Evolutionary conservation across 169 alveolate genomes (phyloP).

Genomic region (Cryptosporidium parvum): DNA sequence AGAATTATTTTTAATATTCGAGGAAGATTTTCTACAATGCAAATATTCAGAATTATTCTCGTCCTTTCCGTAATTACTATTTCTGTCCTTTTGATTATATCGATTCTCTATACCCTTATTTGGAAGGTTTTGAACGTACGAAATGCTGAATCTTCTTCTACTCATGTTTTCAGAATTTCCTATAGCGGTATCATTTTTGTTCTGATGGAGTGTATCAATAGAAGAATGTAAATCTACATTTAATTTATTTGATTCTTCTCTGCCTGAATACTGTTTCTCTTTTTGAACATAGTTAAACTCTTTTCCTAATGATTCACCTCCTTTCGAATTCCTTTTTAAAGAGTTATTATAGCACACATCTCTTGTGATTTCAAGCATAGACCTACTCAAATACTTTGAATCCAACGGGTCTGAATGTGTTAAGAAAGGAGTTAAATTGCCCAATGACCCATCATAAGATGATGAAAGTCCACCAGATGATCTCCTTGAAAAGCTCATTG

Average conservation of each 20-base stretch:
- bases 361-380: slow-evolving; percentile 72
- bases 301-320: slow-evolving; percentile 30
- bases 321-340: slow-evolving; percentile 13
- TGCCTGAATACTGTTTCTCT: neutral
- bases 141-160: slow-evolving; percentile 70
- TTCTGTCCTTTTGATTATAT: slow-evolving; percentile 2
- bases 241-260: slow-evolving; percentile 5
- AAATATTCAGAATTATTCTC: slow-evolving; percentile 13
- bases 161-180: slow-evolving; percentile 21
- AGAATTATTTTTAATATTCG: slow-evolving; percentile 1
- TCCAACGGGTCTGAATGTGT: slow-evolving; percentile 74
- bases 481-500: slow-evolving; percentile 73
- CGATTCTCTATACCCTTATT: slow-evolving; percentile 6
- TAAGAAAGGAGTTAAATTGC: slow-evolving; percentile 62
- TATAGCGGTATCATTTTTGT: neutral
- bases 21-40: slow-evolving; percentile 1
- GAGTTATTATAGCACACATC: slow-evolving; percentile 53
- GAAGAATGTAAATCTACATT: neutral
- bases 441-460: slow-evolving; percentile 74
- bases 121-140: slow-evolving; percentile 44
- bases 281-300: slow-evolving; percentile 56
- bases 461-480: slow-evolving; percentile 75
- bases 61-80: neutral
- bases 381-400: slow-evolving; percentile 71
- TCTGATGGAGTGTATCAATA: neutral